These are phyloP conservation scores for Tylopilus sp. DNA, from an alignment of 1,284 basidiomycete species.

Conservation along the genomic window DNA sequence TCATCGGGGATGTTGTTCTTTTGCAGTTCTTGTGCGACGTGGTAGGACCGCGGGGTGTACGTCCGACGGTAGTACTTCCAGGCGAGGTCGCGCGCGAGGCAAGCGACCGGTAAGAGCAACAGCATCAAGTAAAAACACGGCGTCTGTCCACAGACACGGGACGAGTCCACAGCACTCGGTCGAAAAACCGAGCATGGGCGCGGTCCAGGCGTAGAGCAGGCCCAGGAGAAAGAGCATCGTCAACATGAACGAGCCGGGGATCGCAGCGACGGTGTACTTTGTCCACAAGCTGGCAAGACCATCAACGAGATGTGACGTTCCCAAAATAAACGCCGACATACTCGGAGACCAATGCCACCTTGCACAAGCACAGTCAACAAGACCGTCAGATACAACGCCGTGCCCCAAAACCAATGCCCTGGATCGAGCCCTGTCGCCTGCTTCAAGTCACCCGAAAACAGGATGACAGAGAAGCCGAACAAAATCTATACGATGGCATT, in stretches of 20 bases:
- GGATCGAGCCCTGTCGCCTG: constrained; percentile 84
- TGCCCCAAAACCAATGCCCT: constrained; percentile 99
- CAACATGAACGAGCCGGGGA: constrained; percentile 96
- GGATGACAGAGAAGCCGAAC: constrained; percentile 89
- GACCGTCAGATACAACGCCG: constrained; percentile 92
- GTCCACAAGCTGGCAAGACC: constrained; percentile 86
- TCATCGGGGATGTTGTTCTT: constrained; percentile 99
- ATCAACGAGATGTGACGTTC: too few relatives aligned
- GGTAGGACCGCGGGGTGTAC: constrained; percentile 91
- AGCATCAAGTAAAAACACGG: constrained; percentile 92
- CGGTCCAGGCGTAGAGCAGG: constrained; percentile 90
- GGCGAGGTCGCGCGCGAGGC: constrained; percentile 90
- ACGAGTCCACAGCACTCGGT: constrained; percentile 92
- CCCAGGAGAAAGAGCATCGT: constrained; percentile 96
- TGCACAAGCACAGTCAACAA: constrained; percentile 95
- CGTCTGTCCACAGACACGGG: constrained; percentile 87
- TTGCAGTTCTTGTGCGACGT: constrained; percentile 97
- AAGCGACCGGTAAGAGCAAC: constrained; percentile 89
- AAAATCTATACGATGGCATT: constrained; percentile 66
- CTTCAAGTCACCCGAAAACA: constrained; percentile 94
- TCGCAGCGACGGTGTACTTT: constrained; percentile 96
- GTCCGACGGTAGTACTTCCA: constrained; percentile 98
- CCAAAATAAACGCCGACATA: constrained; percentile 55
- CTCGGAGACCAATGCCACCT: constrained; percentile 98
- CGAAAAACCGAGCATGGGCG: constrained; percentile 91